Conservation (phyloP, 805 yeast species). For the Ogataea pignaliae region DNA sequence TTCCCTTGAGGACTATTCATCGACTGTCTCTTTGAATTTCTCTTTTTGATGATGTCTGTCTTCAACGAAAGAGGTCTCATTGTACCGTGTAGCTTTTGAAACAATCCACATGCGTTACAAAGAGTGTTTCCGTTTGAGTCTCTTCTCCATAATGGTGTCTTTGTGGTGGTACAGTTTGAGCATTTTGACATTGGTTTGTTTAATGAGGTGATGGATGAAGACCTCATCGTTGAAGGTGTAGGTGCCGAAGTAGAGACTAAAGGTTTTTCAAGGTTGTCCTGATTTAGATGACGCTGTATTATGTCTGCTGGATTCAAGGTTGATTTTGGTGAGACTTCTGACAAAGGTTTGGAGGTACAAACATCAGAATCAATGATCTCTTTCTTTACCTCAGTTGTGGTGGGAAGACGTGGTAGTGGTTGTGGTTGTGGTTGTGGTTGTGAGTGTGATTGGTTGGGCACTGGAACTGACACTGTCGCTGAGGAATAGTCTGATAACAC, state of each 20-base stretch:
- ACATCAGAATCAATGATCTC: not conserved
- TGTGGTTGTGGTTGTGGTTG: too few species aligned
- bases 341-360: not conserved
- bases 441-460: too few species aligned
- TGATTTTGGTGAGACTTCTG: slow-evolving; percentile 1
- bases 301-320: not conserved
- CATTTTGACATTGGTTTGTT: slow-evolving; percentile 36
- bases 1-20: slow-evolving; percentile 7
- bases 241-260: slow-evolving; percentile 3
- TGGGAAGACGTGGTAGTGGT: too few species aligned
- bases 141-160: slow-evolving; percentile 61
- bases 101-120: slow-evolving; percentile 63
- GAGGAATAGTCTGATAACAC: slow-evolving; percentile 10
- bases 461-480: not conserved
- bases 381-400: not conserved
- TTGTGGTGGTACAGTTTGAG: slow-evolving; percentile 52
- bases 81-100: slow-evolving; percentile 57
- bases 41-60: slow-evolving; percentile 54
- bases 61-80: slow-evolving; percentile 55
- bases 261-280: not conserved
- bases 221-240: not conserved
- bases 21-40: slow-evolving; percentile 42
- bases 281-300: not conserved
- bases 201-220: not conserved
- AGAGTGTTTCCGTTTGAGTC: slow-evolving; percentile 56